These are phyloP conservation scores for Cenchrus purpureus DNA, from an alignment of 176 grass and related monocot species.

Conservation along the genomic window DNA sequence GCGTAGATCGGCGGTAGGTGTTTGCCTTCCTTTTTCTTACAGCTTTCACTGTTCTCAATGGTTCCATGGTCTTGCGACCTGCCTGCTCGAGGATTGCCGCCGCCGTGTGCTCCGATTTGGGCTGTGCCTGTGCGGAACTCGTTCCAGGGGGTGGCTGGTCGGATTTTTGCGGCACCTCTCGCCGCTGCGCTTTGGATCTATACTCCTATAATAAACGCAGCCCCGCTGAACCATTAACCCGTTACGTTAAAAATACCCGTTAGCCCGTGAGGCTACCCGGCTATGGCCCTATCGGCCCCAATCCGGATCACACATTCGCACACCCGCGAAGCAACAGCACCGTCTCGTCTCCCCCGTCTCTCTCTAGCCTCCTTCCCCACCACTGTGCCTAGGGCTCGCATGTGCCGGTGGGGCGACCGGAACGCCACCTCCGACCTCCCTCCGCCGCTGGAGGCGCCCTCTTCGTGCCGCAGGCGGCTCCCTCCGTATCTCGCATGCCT, in stretches of 20 bases:
- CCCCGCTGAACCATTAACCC: background rate
- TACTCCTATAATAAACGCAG: constrained; percentile 4
- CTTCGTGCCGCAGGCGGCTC: background rate
- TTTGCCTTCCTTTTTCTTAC: too few relatives aligned
- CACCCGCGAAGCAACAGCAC: constrained; percentile 34
- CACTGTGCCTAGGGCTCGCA: constrained; percentile 49
- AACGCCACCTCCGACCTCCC: constrained; percentile 27
- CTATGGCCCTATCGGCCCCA: background rate
- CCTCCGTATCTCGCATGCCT: background rate
- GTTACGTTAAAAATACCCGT: background rate
- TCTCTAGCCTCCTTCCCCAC: constrained; percentile 25
- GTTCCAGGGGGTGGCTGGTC: background rate
- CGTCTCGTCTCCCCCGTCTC: background rate
- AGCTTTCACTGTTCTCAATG: background rate
- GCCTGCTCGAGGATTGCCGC: background rate
- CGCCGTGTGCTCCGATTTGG: background rate
- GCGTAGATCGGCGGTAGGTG: constrained; percentile 5
- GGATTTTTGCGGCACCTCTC: constrained; percentile 9
- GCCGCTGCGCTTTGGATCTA: constrained; percentile 24
- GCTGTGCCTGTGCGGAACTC: background rate
- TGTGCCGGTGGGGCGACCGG: constrained; percentile 12
- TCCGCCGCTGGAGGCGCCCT: constrained; percentile 17
- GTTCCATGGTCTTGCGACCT: background rate
- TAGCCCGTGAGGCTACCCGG: background rate
- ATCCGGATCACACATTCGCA: constrained; percentile 43